phyloP scores from a whole-genome alignment of 2,329 filamentous ascomycete species.

The Hypoxylon sp. region DNA sequence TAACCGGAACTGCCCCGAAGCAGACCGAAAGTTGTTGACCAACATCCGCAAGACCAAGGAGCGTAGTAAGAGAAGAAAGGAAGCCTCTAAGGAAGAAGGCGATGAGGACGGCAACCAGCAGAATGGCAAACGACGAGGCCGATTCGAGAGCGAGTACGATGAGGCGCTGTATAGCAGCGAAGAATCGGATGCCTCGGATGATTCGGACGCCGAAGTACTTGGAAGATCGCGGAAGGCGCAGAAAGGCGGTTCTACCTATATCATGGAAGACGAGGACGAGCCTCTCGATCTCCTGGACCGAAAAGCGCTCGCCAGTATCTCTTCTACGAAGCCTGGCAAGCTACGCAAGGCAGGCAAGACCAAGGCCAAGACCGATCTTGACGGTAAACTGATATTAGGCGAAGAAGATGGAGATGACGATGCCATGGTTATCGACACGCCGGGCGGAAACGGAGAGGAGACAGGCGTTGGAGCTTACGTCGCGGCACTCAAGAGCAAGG shows the following conservation, averaged over 20 bases:
- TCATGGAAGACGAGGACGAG: conserved; percentile 94
- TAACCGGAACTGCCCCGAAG: conserved; percentile 85
- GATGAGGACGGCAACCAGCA: conserved; percentile 69
- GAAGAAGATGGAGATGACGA: conserved; percentile 68
- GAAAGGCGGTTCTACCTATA: conserved; percentile 82
- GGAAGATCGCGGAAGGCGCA: conserved; percentile 62
- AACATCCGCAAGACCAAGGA: conserved; percentile 98
- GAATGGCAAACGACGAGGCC: conserved; percentile 67
- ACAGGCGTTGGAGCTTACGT: conserved; percentile 78
- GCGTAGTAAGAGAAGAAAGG: conserved; percentile 90
- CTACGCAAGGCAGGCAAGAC: conserved; percentile 67
- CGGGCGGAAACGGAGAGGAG: conserved; percentile 58
- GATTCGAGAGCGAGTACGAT: conserved; percentile 94
- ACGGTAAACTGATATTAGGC: conserved; percentile 86
- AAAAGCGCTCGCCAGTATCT: conserved; percentile 91
- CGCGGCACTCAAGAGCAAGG: conserved; percentile 76
- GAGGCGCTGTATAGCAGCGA: conserved; percentile 93
- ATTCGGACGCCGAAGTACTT: conserved; percentile 72
- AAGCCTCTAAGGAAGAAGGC: conserved; percentile 71
- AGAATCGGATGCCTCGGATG: conserved; percentile 73
- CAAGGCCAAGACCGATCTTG: conserved; percentile 79
- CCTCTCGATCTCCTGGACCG: conserved; percentile 94
- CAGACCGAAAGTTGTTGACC: conserved; percentile 88
- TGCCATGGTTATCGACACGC: conserved; percentile 75
- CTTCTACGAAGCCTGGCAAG: conserved; percentile 85